Evolutionary conservation across 148 eudicot species (phyloP).

Genomic region (Beta vulgaris): DNA sequence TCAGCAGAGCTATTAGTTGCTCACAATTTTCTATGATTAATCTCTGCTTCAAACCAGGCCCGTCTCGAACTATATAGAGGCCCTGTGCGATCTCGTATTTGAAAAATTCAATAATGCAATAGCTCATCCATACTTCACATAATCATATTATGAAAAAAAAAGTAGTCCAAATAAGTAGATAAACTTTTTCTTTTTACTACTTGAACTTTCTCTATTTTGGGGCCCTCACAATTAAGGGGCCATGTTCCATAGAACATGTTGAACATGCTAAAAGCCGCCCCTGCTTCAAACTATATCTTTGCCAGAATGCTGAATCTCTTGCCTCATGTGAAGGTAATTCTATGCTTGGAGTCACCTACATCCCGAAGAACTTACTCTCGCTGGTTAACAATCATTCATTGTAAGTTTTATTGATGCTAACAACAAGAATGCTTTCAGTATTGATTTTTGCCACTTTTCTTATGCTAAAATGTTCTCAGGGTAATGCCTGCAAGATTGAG

Average conservation of each 20-base stretch:
- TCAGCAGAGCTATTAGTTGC: background rate
- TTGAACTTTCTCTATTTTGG: too few species aligned
- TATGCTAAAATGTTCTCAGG: slow-evolving; percentile 18
- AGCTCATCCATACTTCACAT: too few species aligned
- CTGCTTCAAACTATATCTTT: background rate
- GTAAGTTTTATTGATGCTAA: slow-evolving; percentile 29
- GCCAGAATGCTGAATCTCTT: background rate
- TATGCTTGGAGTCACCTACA: slow-evolving; percentile 36
- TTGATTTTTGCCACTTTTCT: slow-evolving; percentile 4
- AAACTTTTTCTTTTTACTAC: too few species aligned
- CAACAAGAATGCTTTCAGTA: background rate
- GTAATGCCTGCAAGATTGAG: slow-evolving; percentile 43
- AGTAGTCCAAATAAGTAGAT: too few species aligned
- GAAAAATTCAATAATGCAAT: too few species aligned
- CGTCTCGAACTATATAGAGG: too few species aligned
- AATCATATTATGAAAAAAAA: too few species aligned
- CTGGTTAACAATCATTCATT: slow-evolving; percentile 44
- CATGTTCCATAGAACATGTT: too few species aligned
- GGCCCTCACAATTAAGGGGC: too few species aligned
- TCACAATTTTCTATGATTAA: background rate
- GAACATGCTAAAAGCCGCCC: too few species aligned
- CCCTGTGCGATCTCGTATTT: too few species aligned
- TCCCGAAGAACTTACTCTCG: slow-evolving; percentile 42
- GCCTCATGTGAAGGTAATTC: slow-evolving; percentile 43
- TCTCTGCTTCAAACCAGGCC: too few species aligned